Evolutionary conservation across 2,329 filamentous ascomycete species (phyloP).

Genomic region (Botrytis squamosa): DNA sequence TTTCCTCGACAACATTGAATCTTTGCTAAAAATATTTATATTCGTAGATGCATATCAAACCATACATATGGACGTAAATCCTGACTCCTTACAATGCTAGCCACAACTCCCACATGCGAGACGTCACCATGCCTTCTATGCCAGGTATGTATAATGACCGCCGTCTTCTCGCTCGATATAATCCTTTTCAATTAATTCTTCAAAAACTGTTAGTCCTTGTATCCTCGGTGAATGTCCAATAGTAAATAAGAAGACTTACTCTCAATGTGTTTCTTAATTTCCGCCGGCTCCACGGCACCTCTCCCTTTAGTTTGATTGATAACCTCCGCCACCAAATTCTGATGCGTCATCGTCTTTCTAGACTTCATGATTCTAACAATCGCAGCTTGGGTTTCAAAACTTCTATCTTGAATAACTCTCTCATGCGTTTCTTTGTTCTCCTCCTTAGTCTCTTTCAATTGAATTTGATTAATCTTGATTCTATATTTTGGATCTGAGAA

Average conservation of each 20-base stretch:
- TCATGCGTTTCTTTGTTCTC: conserved; percentile 95
- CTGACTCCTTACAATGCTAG: background rate
- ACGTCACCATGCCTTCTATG: conserved; percentile 44
- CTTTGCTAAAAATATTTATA: background rate
- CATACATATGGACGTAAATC: background rate
- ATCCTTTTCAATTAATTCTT: conserved; percentile 81
- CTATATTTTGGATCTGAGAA: conserved; percentile 83
- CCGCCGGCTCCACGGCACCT: conserved; percentile 78
- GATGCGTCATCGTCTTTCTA: conserved; percentile 80
- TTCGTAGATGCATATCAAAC: background rate
- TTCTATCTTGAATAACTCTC: conserved; percentile 80
- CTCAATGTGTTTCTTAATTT: conserved; percentile 98
- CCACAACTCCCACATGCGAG: background rate
- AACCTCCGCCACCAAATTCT: conserved; percentile 86
- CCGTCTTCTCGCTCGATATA: conserved; percentile 80
- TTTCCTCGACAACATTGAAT: background rate
- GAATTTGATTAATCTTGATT: conserved; percentile 98
- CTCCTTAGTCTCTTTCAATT: conserved; percentile 91
- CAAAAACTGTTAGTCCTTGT: conserved; percentile 34
- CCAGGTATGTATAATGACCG: conserved; percentile 68
- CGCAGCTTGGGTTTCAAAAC: conserved; percentile 95
- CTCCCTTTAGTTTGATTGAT: conserved; percentile 86
- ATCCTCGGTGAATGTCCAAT: conserved; percentile 20
- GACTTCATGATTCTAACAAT: conserved; percentile 98
- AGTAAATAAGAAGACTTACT: conserved; percentile 52